These are phyloP conservation scores for Guyanaporus albipodus DNA, from an alignment of 768 basidiomycete genomes.

Conservation along the genomic window DNA sequence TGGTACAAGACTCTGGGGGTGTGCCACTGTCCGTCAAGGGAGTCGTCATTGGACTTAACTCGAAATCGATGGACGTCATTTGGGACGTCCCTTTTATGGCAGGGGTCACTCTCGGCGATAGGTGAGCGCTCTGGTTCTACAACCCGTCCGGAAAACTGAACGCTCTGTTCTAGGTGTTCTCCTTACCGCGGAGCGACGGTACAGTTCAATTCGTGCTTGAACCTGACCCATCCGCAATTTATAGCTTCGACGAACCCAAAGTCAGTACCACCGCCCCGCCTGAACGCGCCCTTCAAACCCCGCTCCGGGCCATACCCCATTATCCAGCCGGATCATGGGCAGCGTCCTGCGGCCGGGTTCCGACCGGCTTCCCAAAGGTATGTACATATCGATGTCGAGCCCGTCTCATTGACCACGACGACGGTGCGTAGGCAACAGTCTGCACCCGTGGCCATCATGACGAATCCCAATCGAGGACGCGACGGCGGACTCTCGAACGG, in stretches of 20 bases:
- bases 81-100: constrained; percentile 98
- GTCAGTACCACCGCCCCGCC: constrained; percentile 44
- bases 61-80: constrained; percentile 87
- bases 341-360: constrained; percentile 58
- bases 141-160: no score
- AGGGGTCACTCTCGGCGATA: constrained; percentile 78
- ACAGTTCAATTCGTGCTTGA: constrained; percentile 83
- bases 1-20: constrained; percentile 92
- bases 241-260: constrained; percentile 68
- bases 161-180: constrained; percentile 61
- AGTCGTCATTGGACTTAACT: constrained; percentile 85
- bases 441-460: constrained; percentile 65
- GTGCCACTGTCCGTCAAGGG: constrained; percentile 91
- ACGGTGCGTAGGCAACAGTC: constrained; percentile 29
- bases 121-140: constrained; percentile 43
- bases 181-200: constrained; percentile 89
- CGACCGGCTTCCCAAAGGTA: constrained; percentile 45
- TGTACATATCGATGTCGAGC: background rate
- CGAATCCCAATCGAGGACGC: constrained; percentile 61
- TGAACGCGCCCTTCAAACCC: constrained; percentile 57
- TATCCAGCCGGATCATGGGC: constrained; percentile 52
- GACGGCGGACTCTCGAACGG: constrained; percentile 18
- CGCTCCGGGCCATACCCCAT: constrained; percentile 63
- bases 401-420: background rate
- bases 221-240: constrained; percentile 84